Evolutionary conservation across 345 rosid genomes (phyloP), one percentile per base, ranked within the genome.

Genomic region (Anastatica hierochuntica): DNA sequence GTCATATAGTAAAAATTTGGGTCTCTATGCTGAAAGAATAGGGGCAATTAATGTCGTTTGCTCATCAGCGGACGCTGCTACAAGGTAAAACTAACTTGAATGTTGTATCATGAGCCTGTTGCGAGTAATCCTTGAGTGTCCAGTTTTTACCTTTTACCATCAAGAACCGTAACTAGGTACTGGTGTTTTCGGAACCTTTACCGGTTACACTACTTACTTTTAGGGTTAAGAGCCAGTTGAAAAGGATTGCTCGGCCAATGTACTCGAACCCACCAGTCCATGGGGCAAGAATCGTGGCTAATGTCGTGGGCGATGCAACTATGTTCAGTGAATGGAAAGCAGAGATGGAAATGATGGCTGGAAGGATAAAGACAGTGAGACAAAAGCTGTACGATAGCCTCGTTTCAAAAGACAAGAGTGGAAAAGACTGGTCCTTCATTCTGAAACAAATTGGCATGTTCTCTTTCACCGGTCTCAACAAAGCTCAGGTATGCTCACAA

Each of bases 311-410:
- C 1, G 88, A 88, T 72, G 78, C 88, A 31, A 56, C 77, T 51
- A 84, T 88, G 55, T 92, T 92, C 51, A 35, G 58, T 18, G 98
- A 88, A 55, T 92, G 96, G 98, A 92, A 88, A 66, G 79, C 67
- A 7, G 96, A 92, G 81, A 92, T 92, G 98, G 90, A 92, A 59
- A 73, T 81, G 82, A 83, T 92, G 96, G 98, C 95, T 0, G 96
- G 98, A 59, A 88, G 98, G 76, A 92, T 88, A 17, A 92, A 85
- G 74, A 73, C 70, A 3, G 96, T 88, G 60, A 81, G 98, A 56
- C 90, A 85, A 46, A 66, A 77, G 64, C 64, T 92, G 30, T 83
- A 67, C 14, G 85, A 88, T 54, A 77, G 88, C 66, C 92, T 92
- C 24, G 63, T 73, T 10, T 61, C 81, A 37, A 85, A 81, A 66